Conservation (phyloP, 2,329 filamentous ascomycete genomes). For the Botrytis aclada region DNA sequence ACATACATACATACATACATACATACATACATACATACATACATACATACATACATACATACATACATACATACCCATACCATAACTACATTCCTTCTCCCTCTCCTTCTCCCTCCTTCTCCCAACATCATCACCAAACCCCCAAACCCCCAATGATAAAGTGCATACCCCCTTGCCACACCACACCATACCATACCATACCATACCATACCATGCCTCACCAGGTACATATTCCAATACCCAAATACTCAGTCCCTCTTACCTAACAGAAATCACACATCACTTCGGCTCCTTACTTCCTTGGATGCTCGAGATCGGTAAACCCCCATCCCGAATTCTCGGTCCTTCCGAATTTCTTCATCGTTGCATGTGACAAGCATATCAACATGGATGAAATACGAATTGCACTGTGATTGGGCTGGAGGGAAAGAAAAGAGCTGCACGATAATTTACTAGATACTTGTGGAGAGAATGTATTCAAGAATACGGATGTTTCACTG, state of each 20-base stretch:
- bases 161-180: too few relatives aligned
- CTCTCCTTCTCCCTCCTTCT: too few relatives aligned
- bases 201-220: not conserved
- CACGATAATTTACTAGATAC: too few relatives aligned
- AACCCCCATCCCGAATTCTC: not conserved
- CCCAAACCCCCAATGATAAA: too few relatives aligned
- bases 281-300: not conserved
- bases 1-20: too few relatives aligned
- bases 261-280: not conserved
- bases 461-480: not conserved
- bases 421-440: not conserved
- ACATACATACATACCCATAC: too few relatives aligned
- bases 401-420: not conserved
- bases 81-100: too few relatives aligned
- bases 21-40: too few relatives aligned
- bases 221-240: too few relatives aligned
- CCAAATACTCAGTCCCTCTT: not conserved
- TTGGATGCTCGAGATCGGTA: not conserved
- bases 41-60: too few relatives aligned
- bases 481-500: not conserved
- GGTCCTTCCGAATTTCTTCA: not conserved
- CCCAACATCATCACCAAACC: too few relatives aligned
- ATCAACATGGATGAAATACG: not conserved
- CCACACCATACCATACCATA: too few relatives aligned
- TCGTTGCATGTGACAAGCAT: not conserved